Evolutionary conservation across 164 flowering plant species (phyloP).

Genomic region (Saururus chinensis): DNA sequence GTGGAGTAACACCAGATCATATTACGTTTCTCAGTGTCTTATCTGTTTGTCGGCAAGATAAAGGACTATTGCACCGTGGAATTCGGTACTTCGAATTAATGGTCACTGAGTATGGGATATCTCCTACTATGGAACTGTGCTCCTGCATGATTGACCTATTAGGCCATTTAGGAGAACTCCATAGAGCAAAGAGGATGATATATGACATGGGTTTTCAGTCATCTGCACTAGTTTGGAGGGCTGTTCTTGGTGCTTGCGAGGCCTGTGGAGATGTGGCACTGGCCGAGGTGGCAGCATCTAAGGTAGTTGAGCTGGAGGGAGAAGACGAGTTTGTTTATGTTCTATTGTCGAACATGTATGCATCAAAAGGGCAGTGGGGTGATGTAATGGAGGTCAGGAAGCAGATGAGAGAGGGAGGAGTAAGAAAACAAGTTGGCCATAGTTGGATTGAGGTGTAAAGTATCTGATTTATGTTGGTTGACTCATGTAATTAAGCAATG

Average conservation of each 20-base stretch:
- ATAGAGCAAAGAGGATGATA: conserved; percentile 18
- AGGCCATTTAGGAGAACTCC: conserved; percentile 42
- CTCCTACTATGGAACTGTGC: conserved; percentile 45
- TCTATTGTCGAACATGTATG: conserved; percentile 46
- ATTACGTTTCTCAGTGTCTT: conserved; percentile 52
- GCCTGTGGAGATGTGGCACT: conserved; percentile 24
- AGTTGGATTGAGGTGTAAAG: conserved; percentile 47
- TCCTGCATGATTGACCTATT: conserved; percentile 44
- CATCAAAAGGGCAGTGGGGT: conserved; percentile 37
- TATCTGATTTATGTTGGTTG: not conserved
- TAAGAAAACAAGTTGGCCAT: conserved; percentile 48
- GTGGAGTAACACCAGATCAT: conserved; percentile 33
- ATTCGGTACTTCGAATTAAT: conserved; percentile 32
- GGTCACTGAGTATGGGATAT: conserved; percentile 34
- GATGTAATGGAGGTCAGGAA: conserved; percentile 29
- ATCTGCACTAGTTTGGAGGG: conserved; percentile 23
- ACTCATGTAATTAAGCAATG: too few species aligned
- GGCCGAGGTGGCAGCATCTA: conserved; percentile 48
- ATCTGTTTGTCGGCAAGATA: conserved; percentile 38
- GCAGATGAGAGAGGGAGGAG: conserved; percentile 38
- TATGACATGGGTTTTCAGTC: conserved; percentile 3
- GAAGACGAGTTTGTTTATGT: conserved; percentile 47
- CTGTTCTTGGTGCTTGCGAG: conserved; percentile 52
- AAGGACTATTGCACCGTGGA: conserved; percentile 16
- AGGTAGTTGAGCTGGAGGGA: conserved; percentile 36